A percentile compares a stretch with the other conserved stretches of the same genome.
phyloP scores from a whole-genome alignment of 805 yeast species.

The Tetrapisispora phaffii region DNA sequence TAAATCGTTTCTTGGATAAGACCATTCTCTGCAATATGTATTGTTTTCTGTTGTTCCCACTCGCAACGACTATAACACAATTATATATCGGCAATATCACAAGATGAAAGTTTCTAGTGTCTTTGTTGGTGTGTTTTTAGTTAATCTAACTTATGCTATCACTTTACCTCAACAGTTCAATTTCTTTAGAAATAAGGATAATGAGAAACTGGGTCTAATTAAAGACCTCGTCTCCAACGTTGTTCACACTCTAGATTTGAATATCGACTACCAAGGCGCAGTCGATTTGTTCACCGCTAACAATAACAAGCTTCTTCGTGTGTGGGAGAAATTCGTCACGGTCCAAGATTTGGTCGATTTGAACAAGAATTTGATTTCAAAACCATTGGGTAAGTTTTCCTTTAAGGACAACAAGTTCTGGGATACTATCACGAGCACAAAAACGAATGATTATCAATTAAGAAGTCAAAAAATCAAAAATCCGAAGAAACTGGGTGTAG shows the following conservation, averaged over 20 bases:
- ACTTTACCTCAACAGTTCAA: slow-evolving; percentile 1
- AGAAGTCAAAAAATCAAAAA: slow-evolving; percentile 18
- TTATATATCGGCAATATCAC: background rate
- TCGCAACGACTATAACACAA: too few relatives aligned
- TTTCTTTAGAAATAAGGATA: background rate
- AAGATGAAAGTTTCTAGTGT: background rate
- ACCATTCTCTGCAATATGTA: too few relatives aligned
- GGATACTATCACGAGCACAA: slow-evolving; percentile 10
- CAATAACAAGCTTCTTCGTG: background rate
- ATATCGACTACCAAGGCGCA: background rate
- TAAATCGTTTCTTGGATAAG: too few relatives aligned
- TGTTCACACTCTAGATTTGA: background rate
- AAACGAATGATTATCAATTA: slow-evolving; percentile 9
- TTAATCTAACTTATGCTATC: background rate
- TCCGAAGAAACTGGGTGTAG: slow-evolving; percentile 50
- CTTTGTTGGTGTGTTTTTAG: background rate
- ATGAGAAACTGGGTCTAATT: background rate
- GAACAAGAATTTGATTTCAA: slow-evolving; percentile 28
- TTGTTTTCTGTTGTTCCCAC: background rate
- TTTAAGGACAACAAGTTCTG: slow-evolving; percentile 12
- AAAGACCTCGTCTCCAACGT: background rate
- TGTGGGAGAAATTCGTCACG: background rate
- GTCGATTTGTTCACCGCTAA: background rate
- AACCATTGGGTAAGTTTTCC: slow-evolving; percentile 33
- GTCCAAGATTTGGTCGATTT: slow-evolving; percentile 1